phyloP scores from a whole-genome alignment of 2,329 filamentous ascomycete species.

The Botrytis deweyae region DNA sequence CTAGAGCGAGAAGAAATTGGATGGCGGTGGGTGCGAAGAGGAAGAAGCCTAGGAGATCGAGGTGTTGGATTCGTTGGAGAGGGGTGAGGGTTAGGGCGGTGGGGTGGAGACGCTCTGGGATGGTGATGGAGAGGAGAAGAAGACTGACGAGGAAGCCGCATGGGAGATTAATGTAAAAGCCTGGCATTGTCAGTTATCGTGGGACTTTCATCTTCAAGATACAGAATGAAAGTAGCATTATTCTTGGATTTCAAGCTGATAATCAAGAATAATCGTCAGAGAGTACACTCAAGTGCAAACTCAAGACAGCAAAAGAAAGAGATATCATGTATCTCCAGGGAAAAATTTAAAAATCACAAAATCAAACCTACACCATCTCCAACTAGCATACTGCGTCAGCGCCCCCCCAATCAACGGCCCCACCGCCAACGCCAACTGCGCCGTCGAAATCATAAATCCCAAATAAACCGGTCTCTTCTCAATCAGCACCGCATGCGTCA shows the following conservation, averaged over 20 bases:
- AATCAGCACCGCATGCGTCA: neutral
- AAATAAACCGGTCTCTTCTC: neutral
- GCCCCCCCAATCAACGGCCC: too few relatives aligned
- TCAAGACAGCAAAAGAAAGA: constrained; percentile 41
- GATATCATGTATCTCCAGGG: too few relatives aligned
- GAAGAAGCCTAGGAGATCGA: constrained; percentile 40
- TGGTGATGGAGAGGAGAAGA: constrained; percentile 42
- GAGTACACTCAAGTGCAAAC: constrained; percentile 35
- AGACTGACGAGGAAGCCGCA: constrained; percentile 41
- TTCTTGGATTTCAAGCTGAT: too few relatives aligned
- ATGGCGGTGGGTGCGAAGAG: constrained; percentile 40
- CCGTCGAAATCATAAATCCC: too few relatives aligned
- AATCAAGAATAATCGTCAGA: neutral
- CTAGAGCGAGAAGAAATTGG: constrained; percentile 40
- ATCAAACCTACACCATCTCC: too few relatives aligned
- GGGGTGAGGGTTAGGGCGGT: neutral
- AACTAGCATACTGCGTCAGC: too few relatives aligned
- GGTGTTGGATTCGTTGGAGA: constrained; percentile 26
- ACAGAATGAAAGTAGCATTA: constrained; percentile 33
- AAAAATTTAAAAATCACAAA: too few relatives aligned
- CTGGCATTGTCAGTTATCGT: neutral
- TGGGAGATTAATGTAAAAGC: constrained; percentile 45
- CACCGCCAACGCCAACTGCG: too few relatives aligned
- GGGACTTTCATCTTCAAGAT: constrained; percentile 32
- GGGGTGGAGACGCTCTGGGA: constrained; percentile 30